phyloP scores from a whole-genome alignment of 202 grass and related monocot species.

The Panicum virgatum region DNA sequence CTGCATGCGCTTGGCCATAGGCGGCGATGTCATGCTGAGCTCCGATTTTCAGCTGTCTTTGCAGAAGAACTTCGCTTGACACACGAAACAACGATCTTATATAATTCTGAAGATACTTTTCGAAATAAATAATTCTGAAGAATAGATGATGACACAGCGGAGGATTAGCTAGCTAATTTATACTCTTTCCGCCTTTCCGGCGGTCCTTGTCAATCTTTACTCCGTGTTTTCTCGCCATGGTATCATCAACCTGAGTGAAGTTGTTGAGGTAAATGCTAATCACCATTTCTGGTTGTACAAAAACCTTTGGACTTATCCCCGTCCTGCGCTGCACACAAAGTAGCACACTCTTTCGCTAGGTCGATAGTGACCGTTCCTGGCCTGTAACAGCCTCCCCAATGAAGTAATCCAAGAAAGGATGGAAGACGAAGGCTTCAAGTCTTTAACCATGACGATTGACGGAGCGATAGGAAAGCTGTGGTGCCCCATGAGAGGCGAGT shows the following conservation, averaged over 20 bases:
- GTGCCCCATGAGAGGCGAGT: conserved; percentile 31
- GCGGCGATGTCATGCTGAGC: no score
- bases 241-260: background rate
- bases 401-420: conserved; percentile 10
- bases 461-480: conserved; percentile 9
- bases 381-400: background rate
- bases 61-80: no score
- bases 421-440: background rate
- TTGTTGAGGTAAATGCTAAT: conserved; percentile 29
- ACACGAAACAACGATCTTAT: background rate
- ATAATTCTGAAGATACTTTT: no score
- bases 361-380: background rate
- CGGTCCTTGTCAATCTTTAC: background rate
- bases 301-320: background rate
- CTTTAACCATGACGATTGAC: background rate
- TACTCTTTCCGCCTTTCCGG: background rate
- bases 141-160: background rate
- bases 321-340: background rate
- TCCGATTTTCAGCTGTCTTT: background rate
- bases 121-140: background rate
- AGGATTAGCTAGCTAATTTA: background rate
- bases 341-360: background rate
- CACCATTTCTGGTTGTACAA: background rate
- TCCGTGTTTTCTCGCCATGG: background rate
- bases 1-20: no score